Evolutionary conservation across 345 rosid genomes (phyloP), one percentile per base, ranked within the genome.

Genomic region (Cochlearia excelsa): DNA sequence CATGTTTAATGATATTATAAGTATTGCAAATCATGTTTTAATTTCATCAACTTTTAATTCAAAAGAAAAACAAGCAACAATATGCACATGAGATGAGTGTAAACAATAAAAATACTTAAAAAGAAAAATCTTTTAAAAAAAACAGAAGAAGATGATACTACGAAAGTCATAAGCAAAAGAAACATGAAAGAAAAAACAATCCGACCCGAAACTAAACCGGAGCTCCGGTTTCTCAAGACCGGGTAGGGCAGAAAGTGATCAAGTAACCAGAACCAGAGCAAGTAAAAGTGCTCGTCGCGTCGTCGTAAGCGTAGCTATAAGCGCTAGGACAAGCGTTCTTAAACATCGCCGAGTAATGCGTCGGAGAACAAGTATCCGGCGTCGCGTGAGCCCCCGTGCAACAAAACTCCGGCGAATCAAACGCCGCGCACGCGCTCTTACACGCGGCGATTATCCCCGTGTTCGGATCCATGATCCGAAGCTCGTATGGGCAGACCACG

Each of bases 281-380:
- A 37, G 96, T 88, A 62, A 82, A 68, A 4, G 88, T 86, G 48
- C 96, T 91, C 0, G 95, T 64, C 0, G 86, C 90, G 56, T 91
- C 98, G 51, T 91, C 98, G 45, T 88, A 91, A 4, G 98, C 98
- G 11, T 91, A 91, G 35, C 96, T 91, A 27, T 91, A 91, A 3
- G 98, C 98, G 5, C 80, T 76, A 6, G 95, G 96, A 54, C 98
- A 91, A 30, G 96, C 95, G 8, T 50, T 72, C 82, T 91, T 91
- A 70, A 91, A 91, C 83, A 84, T 27, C 67, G 30, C 41, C 29
- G 98, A 88, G 78, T 88, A 88, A 54, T 74, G 70, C 1, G 95
- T 73, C 10, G 98, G 95, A 6, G 82, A 49, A 74, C 98, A 91
- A 0, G 98, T 86, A 37, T 75, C 66, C 50, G 95, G 98, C 48